Evolutionary conservation across 208 protist species (phyloP).

Genomic region (Phytomonas francai): DNA sequence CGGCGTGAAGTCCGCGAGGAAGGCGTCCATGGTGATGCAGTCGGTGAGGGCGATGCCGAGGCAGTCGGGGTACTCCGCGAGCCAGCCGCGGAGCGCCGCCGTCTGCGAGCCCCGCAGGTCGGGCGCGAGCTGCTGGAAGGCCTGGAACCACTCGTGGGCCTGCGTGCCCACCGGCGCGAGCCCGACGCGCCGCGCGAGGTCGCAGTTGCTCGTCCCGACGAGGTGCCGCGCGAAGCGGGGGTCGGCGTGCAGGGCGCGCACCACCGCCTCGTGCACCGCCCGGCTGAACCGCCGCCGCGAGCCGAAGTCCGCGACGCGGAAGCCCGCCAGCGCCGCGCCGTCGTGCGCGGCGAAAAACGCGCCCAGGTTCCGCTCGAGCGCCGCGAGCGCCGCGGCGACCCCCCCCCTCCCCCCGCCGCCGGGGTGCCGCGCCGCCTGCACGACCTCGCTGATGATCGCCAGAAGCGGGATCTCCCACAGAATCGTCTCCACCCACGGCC

Average conservation of each 20-base stretch:
- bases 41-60: conserved; percentile 85
- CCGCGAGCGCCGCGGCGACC: conserved; percentile 32
- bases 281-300: conserved; percentile 78
- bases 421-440: conserved; percentile 46
- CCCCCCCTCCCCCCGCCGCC: conserved; percentile 15
- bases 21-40: conserved; percentile 88
- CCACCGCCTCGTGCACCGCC: conserved; percentile 69
- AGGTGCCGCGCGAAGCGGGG: conserved; percentile 44
- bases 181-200: conserved; percentile 54
- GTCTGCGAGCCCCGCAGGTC: conserved; percentile 59
- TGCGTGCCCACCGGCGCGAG: conserved; percentile 73
- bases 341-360: conserved; percentile 41
- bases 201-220: conserved; percentile 82
- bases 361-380: conserved; percentile 49
- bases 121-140: conserved; percentile 79
- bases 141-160: conserved; percentile 89
- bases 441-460: conserved; percentile 74
- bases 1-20: conserved; percentile 64
- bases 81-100: conserved; percentile 62
- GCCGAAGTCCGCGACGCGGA: conserved; percentile 74
- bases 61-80: conserved; percentile 71
- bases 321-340: conserved; percentile 34
- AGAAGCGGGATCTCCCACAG: conserved; percentile 84
- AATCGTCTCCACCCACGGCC: conserved; percentile 84
- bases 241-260: conserved; percentile 40